A percentile compares a stretch with the other conserved stretches of the same genome.
Conservation (phyloP, 202 grass and related monocot species). For the Setaria viridis region DNA sequence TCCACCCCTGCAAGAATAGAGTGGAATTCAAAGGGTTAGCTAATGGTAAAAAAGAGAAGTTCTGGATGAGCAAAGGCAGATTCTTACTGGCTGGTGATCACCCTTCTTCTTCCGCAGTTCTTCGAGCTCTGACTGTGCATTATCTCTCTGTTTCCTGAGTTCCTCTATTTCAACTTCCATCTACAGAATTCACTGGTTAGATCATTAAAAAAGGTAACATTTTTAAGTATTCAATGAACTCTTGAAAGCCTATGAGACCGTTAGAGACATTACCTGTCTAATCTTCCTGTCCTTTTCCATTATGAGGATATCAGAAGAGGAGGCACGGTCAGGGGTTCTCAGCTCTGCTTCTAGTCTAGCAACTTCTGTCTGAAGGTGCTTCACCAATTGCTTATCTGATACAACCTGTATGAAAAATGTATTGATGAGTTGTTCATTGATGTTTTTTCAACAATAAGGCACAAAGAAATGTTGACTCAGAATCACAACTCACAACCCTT, state of each 20-base stretch:
- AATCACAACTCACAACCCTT: conserved; percentile 30
- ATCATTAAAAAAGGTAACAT: conserved; percentile 10
- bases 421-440: conserved; percentile 20
- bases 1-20: conserved; percentile 63
- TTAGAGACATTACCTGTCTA: conserved; percentile 60
- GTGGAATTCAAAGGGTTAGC: conserved; percentile 28
- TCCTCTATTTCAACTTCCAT: conserved; percentile 79
- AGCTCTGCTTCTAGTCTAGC: conserved; percentile 87
- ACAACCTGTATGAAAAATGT: conserved; percentile 67
- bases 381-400: conserved; percentile 96
- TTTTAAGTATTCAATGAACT: conserved; percentile 24
- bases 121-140: conserved; percentile 67
- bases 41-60: conserved; percentile 13
- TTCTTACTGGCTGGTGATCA: conserved; percentile 61
- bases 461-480: conserved; percentile 17
- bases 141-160: conserved; percentile 76
- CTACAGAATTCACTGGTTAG: conserved; percentile 44
- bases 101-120: conserved; percentile 75
- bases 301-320: conserved; percentile 66
- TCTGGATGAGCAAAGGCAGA: conserved; percentile 10
- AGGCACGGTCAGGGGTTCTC: conserved; percentile 62
- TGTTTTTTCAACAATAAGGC: conserved; percentile 23
- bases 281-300: conserved; percentile 86
- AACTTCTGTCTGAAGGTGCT: conserved; percentile 88
- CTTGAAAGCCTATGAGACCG: conserved; percentile 27